Evolutionary conservation across 805 yeast genomes (phyloP).

Genomic region (Saturnispora halmiae): DNA sequence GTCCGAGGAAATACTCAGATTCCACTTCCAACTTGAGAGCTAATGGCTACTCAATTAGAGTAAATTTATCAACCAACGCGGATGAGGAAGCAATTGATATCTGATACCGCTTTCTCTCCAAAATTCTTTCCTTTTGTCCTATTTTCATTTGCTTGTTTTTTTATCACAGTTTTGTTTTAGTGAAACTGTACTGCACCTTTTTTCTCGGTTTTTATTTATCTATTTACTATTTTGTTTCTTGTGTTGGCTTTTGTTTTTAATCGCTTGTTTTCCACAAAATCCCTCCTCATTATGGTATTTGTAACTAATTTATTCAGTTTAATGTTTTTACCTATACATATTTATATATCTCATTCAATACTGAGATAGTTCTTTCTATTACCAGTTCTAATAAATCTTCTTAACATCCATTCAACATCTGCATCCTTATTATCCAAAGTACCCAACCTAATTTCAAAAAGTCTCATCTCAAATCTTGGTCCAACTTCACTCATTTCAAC

Average conservation of each 20-base stretch:
- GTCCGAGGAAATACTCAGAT: constrained; percentile 11
- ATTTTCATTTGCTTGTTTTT: not conserved
- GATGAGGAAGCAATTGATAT: not conserved
- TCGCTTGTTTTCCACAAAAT: no score
- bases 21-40: constrained; percentile 7
- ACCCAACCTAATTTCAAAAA: constrained; percentile 82
- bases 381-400: constrained; percentile 91
- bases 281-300: no score
- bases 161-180: no score
- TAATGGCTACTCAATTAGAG: constrained; percentile 20
- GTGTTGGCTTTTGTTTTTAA: no score
- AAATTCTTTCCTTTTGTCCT: not conserved
- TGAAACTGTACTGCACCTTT: no score
- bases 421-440: constrained; percentile 93
- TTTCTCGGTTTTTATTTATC: no score
- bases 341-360: constrained; percentile 21
- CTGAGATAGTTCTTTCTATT: constrained; percentile 82
- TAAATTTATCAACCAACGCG: not conserved
- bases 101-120: not conserved
- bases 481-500: constrained; percentile 96
- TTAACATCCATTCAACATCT: constrained; percentile 93
- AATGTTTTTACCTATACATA: no score
- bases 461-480: constrained; percentile 95
- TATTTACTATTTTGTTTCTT: no score
- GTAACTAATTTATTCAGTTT: no score